A percentile compares a stretch with the other conserved stretches of the same genome.
These are phyloP conservation scores for Solanum megistacrolobum DNA, from an alignment of 257 asterid genomes.

Conservation along the genomic window DNA sequence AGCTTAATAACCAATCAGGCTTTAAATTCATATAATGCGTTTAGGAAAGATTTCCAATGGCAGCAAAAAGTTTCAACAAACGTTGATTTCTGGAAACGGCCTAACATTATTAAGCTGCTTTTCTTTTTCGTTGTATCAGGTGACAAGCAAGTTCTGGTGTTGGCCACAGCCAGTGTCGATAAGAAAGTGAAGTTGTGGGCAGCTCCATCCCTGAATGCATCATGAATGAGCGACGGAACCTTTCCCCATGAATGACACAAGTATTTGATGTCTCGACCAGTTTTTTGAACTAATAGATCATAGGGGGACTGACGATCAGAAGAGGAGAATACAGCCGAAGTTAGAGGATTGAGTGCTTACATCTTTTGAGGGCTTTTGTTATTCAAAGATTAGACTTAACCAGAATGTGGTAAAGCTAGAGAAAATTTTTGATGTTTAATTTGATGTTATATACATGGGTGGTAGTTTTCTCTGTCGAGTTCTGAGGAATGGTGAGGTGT, in stretches of 20 bases:
- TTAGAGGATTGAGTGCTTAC: background rate
- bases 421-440: background rate
- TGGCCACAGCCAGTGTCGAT: constrained; percentile 80
- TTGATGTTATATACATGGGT: background rate
- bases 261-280: background rate
- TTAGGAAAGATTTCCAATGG: background rate
- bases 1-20: background rate
- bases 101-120: background rate
- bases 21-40: background rate
- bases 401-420: background rate
- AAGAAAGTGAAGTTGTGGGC: constrained; percentile 96
- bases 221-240: background rate
- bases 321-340: background rate
- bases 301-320: background rate
- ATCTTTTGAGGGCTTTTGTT: background rate
- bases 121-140: constrained; percentile 24
- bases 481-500: background rate
- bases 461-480: background rate
- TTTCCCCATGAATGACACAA: background rate
- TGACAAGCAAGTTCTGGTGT: constrained; percentile 28
- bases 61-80: background rate
- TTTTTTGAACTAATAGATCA: background rate
- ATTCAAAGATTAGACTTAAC: background rate
- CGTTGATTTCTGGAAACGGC: background rate
- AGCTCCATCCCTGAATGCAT: constrained; percentile 35